A percentile compares a stretch with the other conserved stretches of the same genome.
Evolutionary conservation across 2,329 filamentous ascomycete species (phyloP).

Genomic region (Xylaria polymorpha): DNA sequence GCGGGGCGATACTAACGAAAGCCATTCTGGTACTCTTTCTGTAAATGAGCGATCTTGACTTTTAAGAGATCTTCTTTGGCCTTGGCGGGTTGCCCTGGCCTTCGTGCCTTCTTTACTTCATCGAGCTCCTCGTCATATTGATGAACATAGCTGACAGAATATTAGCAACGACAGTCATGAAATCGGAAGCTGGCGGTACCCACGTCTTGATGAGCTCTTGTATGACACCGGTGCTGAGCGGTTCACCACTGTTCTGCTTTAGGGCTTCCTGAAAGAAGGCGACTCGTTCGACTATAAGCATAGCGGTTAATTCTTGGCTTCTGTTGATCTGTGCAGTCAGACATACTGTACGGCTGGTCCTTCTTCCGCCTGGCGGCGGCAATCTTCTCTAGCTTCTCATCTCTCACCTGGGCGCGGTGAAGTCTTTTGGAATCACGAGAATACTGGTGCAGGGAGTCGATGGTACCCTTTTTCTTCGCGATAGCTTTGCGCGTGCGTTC

Average conservation of each 20-base stretch:
- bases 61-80: slow-evolving; percentile 81
- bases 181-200: slow-evolving; percentile 42
- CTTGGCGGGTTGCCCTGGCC: slow-evolving; percentile 82
- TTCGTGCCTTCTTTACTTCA: slow-evolving; percentile 73
- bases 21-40: slow-evolving; percentile 83
- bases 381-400: slow-evolving; percentile 82
- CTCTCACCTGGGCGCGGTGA: slow-evolving; percentile 80
- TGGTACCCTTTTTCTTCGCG: slow-evolving; percentile 81
- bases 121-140: slow-evolving; percentile 78
- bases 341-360: slow-evolving; percentile 77
- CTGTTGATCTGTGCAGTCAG: not conserved
- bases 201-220: slow-evolving; percentile 72
- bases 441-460: slow-evolving; percentile 84
- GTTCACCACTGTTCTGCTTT: slow-evolving; percentile 61
- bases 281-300: slow-evolving; percentile 69
- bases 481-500: slow-evolving; percentile 91
- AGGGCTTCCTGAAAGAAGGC: slow-evolving; percentile 78
- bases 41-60: slow-evolving; percentile 75
- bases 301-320: slow-evolving; percentile 9
- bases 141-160: slow-evolving; percentile 65
- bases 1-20: slow-evolving; percentile 70
- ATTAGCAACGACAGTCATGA: slow-evolving; percentile 17
- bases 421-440: slow-evolving; percentile 87
- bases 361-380: slow-evolving; percentile 76
- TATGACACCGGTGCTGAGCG: slow-evolving; percentile 66